Percentiles rank a stretch among this genome's conserved stretches.
These are phyloP conservation scores for Barbarea vulgaris DNA, from an alignment of 345 rosid genomes.

Conservation along the genomic window DNA sequence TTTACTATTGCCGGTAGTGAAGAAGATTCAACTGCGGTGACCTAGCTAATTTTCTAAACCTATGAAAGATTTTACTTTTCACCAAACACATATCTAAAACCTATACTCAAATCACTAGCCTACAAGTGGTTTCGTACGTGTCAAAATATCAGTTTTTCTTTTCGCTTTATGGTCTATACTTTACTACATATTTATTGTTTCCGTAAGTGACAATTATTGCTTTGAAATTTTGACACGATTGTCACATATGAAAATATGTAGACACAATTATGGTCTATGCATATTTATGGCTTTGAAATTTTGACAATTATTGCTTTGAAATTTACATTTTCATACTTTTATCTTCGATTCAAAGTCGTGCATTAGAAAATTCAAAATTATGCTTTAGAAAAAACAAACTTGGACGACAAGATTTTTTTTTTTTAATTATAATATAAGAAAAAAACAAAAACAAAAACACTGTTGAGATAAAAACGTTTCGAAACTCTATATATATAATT, in stretches of 20 bases:
- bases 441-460: background rate
- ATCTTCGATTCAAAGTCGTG: background rate
- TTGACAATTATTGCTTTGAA: background rate
- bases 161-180: no score
- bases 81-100: background rate
- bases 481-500: background rate
- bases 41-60: background rate
- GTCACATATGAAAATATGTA: no score
- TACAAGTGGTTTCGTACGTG: background rate
- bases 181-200: background rate
- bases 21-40: background rate
- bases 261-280: no score
- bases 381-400: background rate
- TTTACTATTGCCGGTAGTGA: background rate
- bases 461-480: background rate
- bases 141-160: background rate
- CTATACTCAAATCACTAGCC: background rate
- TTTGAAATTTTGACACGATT: background rate
- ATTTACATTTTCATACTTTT: background rate
- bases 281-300: background rate
- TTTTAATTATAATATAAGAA: background rate
- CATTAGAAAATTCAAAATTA: conserved; percentile 1
- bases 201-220: background rate
- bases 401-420: background rate
- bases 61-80: background rate